Evolutionary conservation across 352 stramenopile species (phyloP), one percentile per base, ranked within the genome.

Genomic region (Elongisporangium anandrum): DNA sequence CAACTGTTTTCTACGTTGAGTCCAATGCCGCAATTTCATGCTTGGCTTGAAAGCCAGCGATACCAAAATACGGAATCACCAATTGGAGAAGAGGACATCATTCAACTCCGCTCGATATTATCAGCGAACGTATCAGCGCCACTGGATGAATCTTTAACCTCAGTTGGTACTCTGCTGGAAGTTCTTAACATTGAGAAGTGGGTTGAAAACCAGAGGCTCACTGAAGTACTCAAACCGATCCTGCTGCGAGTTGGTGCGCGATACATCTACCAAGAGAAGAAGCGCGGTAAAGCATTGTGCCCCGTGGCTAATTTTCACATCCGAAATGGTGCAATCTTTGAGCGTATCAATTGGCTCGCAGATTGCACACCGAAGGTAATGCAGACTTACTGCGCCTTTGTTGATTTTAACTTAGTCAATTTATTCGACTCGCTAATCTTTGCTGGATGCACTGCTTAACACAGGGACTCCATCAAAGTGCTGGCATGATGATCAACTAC

Each of bases 1-100:
- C 61, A 77, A 59, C 96, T 83, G 19, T 99, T 98, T 70, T 88
- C 90, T n/a, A 99, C 96, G 1, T 71, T 99, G 41, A 98, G 90
- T 57, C 96, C 96, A 10, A 90, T 99, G 26, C 96, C 96, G 16
- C 85, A 92, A 22, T 98, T 99, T 69, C 79, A 92, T 29, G 69
- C 78, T 24, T 99, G 96, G 96, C 75, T 99, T 12, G 66, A 92
- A 66, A 95, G 77, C 4, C 94, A 97, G 63, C 70, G 77, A 13
- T 59, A 59, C 24, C 82, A 76, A 23, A 50, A 41, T 1, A 59
- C 24, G 2, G 50, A 50, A 6, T 19, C 49, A n/a, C 34, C 2
- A 21, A 16, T 45, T 34, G 15, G n/a, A 22, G 60, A 64, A 9
- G 55, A 66, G 29, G 19, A 21, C 7, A 16, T 52, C 19, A 9